Evolutionary conservation across 2,329 filamentous ascomycete species (phyloP), one percentile per base, ranked within the genome.

Genomic region (Pseudogymnoascus sp.): DNA sequence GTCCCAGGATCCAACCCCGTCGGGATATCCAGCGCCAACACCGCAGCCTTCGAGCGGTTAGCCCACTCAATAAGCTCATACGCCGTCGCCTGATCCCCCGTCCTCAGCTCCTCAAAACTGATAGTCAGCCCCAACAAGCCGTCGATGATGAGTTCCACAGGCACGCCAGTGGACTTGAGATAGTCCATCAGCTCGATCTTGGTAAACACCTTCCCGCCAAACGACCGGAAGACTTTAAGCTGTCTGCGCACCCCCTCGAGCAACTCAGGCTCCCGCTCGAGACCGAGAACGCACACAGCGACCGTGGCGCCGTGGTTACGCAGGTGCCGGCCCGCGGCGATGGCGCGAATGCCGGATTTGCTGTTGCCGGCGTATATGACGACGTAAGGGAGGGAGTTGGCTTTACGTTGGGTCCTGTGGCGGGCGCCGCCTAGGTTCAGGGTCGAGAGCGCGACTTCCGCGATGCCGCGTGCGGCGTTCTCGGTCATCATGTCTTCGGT

Each of bases 311-410:
- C 89, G 67, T 93, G 90, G 72, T 93, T 93, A 61, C 90, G 86
- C 7, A 98, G 82, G 73, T 98, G 93, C 4, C 95, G 86, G 28
- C 89, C 92, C 3, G 92, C 92, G 12, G 91, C 90, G 61, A 98
- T 82, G 2, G 92, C 91, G 64, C 93, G 84, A 38, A 90, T 88
- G 40, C 93, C 93, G 0, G 89, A 92, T 68, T 91, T 91, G 75
- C 96, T 93, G 74, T 97, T 98, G n/a, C 95, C 93, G 0, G 91
- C 93, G n/a, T 98, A 81, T 6, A 98, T 85, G 22, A 96, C 86
- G n/a, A 73, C 69, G 12, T 68, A 72, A n/a, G 69, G 65, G 7
- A 72, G 61, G 77, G 59, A 78, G 76, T 60, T 76, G 73, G 12
- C 77, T 72, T 72, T 72, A 31, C 65, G 66, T 63, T 70, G 66